These are phyloP conservation scores for Medicago arabica DNA, from an alignment of 306 rosid species.

Conservation along the genomic window DNA sequence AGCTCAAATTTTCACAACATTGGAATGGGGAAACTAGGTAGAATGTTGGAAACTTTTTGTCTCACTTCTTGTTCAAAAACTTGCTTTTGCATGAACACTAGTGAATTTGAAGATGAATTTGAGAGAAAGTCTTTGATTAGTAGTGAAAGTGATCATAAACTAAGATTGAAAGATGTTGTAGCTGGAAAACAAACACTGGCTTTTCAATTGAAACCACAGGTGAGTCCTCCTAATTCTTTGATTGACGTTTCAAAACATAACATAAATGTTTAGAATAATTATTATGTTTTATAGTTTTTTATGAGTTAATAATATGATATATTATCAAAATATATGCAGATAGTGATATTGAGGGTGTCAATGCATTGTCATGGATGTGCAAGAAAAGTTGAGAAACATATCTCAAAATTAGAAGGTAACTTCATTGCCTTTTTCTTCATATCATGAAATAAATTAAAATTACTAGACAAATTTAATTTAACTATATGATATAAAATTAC, in stretches of 20 bases:
- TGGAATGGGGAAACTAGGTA: slow-evolving; percentile 79
- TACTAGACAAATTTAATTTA: background rate
- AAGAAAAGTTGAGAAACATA: slow-evolving; percentile 83
- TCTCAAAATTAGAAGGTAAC: slow-evolving; percentile 86
- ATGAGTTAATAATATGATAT: slow-evolving; percentile 23
- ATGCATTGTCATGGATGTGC: slow-evolving; percentile 98
- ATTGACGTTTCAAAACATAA: background rate
- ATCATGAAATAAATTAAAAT: background rate
- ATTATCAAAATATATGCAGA: slow-evolving; percentile 51
- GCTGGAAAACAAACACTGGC: slow-evolving; percentile 83
- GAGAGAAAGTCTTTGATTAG: slow-evolving; percentile 62
- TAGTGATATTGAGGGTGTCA: slow-evolving; percentile 82
- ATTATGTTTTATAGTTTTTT: background rate
- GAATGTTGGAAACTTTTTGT: slow-evolving; percentile 63
- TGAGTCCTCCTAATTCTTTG: slow-evolving; percentile 18
- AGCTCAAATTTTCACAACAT: slow-evolving; percentile 42
- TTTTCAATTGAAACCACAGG: slow-evolving; percentile 91
- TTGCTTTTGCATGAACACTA: slow-evolving; percentile 73
- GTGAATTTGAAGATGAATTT: slow-evolving; percentile 61
- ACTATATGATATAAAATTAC: background rate
- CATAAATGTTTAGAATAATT: background rate
- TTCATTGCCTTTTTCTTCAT: background rate
- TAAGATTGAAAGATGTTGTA: slow-evolving; percentile 79
- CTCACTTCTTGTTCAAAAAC: slow-evolving; percentile 63
- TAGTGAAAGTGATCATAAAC: slow-evolving; percentile 50